Conservation (phyloP, 371 early-diverging fungal genomes). For the Apophysomyces ossiformis region DNA sequence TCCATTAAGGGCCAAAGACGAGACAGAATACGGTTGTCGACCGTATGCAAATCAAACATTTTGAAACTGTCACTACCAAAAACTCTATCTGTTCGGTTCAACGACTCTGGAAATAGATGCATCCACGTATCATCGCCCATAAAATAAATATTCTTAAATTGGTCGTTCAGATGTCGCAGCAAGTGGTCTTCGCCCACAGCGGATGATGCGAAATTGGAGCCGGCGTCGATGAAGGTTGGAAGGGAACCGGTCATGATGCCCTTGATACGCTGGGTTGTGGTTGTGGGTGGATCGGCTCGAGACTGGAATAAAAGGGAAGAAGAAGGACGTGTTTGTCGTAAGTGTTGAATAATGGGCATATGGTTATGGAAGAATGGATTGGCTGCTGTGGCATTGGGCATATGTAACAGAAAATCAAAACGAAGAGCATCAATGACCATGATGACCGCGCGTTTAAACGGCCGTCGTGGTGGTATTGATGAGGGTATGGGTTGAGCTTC, state of each 20-base stretch:
- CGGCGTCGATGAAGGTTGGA: slow-evolving; percentile 95
- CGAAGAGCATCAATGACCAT: slow-evolving; percentile 93
- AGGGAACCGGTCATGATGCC: slow-evolving; percentile 89
- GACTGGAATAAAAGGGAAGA: slow-evolving; percentile 80
- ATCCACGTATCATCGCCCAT: slow-evolving; percentile 98
- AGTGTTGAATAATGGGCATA: slow-evolving; percentile 68
- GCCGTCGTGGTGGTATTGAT: slow-evolving; percentile 32
- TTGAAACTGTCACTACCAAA: slow-evolving; percentile 88
- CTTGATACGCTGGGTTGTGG: slow-evolving; percentile 94
- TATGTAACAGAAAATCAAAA: slow-evolving; percentile 68
- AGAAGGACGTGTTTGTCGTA: slow-evolving; percentile 58
- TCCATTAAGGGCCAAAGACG: slow-evolving; percentile 63
- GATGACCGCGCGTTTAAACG: slow-evolving; percentile 72
- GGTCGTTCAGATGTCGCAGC: slow-evolving; percentile 53
- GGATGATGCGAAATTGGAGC: slow-evolving; percentile 89
- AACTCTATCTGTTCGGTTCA: slow-evolving; percentile 56
- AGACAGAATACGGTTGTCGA: slow-evolving; percentile 83
- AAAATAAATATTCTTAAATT: slow-evolving; percentile 56
- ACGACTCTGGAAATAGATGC: slow-evolving; percentile 74
- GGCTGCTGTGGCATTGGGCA: slow-evolving; percentile 19
- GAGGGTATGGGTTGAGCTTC: neutral
- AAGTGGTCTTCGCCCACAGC: slow-evolving; percentile 88
- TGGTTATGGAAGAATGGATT: slow-evolving; percentile 74
- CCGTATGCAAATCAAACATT: slow-evolving; percentile 93
- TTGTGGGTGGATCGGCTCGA: slow-evolving; percentile 96